A percentile compares a stretch with the other conserved stretches of the same genome.
phyloP scores from a whole-genome alignment of 331 rosid genomes.

The Quercus lobata region DNA sequence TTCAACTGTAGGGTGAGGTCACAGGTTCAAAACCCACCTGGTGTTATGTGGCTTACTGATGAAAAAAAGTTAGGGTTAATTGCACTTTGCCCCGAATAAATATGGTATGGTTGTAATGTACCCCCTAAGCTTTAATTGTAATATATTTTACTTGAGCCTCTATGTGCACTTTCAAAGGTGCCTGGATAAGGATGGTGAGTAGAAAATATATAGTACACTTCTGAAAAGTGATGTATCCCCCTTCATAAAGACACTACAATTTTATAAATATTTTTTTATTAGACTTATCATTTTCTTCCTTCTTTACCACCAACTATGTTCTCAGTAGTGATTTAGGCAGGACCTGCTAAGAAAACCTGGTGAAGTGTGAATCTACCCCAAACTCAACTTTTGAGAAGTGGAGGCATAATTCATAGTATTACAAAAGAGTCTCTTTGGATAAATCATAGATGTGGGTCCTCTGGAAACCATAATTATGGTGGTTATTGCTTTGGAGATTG shows the following conservation, averaged over 20 bases:
- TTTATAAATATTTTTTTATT: no score
- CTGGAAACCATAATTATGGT: not conserved
- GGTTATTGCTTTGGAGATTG: not conserved
- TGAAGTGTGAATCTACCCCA: no score
- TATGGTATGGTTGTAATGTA: no score
- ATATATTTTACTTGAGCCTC: not conserved
- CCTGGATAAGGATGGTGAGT: not conserved
- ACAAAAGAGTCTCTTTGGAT: not conserved
- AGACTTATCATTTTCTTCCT: no score
- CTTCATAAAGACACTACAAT: no score
- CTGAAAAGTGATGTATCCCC: not conserved
- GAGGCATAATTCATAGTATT: not conserved
- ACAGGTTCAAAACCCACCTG: no score
- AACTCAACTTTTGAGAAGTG: not conserved
- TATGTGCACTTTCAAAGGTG: not conserved
- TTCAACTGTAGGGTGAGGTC: not conserved
- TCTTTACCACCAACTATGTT: no score
- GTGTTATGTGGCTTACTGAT: no score
- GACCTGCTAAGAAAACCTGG: not conserved
- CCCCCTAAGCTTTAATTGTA: not conserved
- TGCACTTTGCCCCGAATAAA: no score
- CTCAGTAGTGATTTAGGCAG: no score
- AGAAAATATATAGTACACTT: not conserved
- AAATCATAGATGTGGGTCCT: not conserved
- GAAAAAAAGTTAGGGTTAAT: no score